A percentile compares a stretch with the other conserved stretches of the same genome.
phyloP scores from a whole-genome alignment of 1,139 yeast genomes.

The Williopsis jadinii region DNA sequence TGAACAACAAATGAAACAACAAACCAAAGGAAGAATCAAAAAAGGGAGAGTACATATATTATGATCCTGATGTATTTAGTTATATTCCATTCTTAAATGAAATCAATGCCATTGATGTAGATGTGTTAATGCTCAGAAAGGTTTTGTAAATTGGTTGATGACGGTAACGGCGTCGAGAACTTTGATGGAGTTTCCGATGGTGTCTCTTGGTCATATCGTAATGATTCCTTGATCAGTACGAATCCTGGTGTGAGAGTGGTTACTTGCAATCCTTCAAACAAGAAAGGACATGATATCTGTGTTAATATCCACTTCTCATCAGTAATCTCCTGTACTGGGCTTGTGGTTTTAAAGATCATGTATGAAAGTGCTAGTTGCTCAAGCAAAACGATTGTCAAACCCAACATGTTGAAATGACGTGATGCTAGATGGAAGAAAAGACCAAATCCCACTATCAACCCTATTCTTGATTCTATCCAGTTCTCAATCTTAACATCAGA shows the following conservation, averaged over 20 bases:
- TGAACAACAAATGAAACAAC: background rate
- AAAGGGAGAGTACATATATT: background rate
- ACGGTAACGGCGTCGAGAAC: conserved; percentile 1
- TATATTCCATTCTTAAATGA: background rate
- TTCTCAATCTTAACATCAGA: conserved; percentile 7
- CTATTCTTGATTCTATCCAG: conserved; percentile 18
- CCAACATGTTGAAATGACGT: conserved; percentile 5
- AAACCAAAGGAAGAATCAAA: background rate
- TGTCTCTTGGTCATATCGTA: conserved; percentile 1
- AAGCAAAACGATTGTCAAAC: conserved; percentile 8
- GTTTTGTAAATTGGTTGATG: background rate
- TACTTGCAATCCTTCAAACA: background rate
- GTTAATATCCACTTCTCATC: conserved; percentile 14
- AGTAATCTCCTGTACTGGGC: conserved; percentile 13
- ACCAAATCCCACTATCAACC: conserved; percentile 14
- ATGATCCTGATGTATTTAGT: conserved; percentile 4
- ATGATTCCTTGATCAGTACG: background rate
- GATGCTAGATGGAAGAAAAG: conserved; percentile 5
- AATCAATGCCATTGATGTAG: background rate
- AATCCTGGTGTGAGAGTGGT: background rate
- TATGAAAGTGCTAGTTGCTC: conserved; percentile 13
- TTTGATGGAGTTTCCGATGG: conserved; percentile 1
- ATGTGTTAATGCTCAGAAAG: background rate
- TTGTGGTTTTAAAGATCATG: conserved; percentile 13
- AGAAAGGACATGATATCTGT: conserved; percentile 12